These are phyloP conservation scores for Aspergillus amoenus DNA, from an alignment of 2,329 filamentous ascomycete species.

Conservation along the genomic window DNA sequence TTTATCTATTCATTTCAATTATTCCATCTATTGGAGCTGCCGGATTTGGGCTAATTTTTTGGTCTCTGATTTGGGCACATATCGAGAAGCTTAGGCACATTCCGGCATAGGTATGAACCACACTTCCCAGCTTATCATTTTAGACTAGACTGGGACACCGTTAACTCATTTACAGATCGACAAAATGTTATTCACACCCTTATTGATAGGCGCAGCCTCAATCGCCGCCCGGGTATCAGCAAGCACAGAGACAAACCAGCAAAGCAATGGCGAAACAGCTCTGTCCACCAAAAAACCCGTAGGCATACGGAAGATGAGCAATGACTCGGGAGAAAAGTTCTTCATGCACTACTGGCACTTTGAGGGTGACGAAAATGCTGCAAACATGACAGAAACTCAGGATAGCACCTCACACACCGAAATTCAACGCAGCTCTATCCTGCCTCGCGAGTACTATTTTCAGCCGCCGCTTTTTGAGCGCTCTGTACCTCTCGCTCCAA, in stretches of 20 bases:
- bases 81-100: background rate
- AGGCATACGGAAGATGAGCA: slow-evolving; percentile 42
- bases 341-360: slow-evolving; percentile 48
- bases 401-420: background rate
- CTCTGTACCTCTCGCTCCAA: slow-evolving; percentile 15
- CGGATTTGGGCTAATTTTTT: background rate
- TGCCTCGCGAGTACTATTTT: slow-evolving; percentile 17
- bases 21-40: background rate
- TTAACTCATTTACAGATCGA: background rate
- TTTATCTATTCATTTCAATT: no score
- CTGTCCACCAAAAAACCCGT: slow-evolving; percentile 27
- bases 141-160: background rate
- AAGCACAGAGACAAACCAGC: slow-evolving; percentile 1
- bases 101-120: background rate
- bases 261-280: slow-evolving; percentile 23
- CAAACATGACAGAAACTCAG: background rate
- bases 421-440: slow-evolving; percentile 5
- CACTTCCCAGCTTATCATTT: background rate
- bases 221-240: slow-evolving; percentile 9
- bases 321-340: slow-evolving; percentile 50
- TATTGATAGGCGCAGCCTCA: slow-evolving; percentile 5
- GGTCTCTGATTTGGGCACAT: background rate
- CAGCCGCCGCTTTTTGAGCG: slow-evolving; percentile 8
- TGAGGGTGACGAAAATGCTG: slow-evolving; percentile 13
- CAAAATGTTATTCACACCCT: slow-evolving; percentile 5